Percentiles rank a stretch among this genome's conserved stretches.
phyloP scores from a whole-genome alignment of 2,329 filamentous ascomycete species.

The Arachnomyces sp. region DNA sequence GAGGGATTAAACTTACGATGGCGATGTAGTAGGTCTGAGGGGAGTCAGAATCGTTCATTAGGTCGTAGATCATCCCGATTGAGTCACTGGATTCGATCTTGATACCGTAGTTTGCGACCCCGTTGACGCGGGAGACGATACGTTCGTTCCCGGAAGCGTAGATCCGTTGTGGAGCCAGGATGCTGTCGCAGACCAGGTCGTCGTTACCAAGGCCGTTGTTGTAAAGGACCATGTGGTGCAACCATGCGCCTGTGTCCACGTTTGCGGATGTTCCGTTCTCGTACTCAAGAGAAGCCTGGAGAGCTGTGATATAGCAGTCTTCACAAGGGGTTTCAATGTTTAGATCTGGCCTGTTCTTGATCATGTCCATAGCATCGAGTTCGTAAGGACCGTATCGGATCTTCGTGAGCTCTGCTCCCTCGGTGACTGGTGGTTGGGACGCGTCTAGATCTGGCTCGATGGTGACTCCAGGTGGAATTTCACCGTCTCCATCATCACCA shows the following conservation, averaged over 20 bases:
- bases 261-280: constrained; percentile 23
- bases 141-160: constrained; percentile 5
- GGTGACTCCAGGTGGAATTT: neutral
- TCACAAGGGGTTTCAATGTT: constrained; percentile 6
- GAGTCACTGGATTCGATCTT: neutral
- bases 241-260: constrained; percentile 21
- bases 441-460: neutral
- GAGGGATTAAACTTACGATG: neutral
- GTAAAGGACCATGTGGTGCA: constrained; percentile 17
- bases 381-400: too few relatives aligned
- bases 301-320: constrained; percentile 17
- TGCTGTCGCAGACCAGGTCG: too few relatives aligned
- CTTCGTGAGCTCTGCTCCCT: too few relatives aligned
- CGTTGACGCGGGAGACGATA: constrained; percentile 2
- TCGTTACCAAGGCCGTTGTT: too few relatives aligned
- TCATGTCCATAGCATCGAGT: too few relatives aligned
- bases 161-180: neutral
- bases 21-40: neutral
- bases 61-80: constrained; percentile 3
- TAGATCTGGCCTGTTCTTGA: too few relatives aligned
- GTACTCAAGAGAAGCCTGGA: constrained; percentile 20
- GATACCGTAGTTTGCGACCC: constrained; percentile 1
- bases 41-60: constrained; percentile 5
- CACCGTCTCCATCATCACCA: neutral
- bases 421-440: too few relatives aligned